Percentiles rank a stretch among this genome's conserved stretches.
Evolutionary conservation across 129 eudicot species (phyloP).

Genomic region (Pseudognaphalium luteoalbum): DNA sequence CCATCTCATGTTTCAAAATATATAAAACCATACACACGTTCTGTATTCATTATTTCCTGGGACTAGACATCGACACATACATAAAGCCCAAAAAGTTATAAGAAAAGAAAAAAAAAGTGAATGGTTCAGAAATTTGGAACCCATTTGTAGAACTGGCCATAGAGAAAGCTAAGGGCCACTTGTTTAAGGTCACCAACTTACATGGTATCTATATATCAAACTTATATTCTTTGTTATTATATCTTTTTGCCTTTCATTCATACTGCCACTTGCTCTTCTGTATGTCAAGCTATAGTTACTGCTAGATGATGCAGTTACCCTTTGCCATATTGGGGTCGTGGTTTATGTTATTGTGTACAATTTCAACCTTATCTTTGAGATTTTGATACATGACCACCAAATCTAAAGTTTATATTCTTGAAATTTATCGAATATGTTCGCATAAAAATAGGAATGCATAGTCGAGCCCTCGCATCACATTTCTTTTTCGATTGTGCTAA

Average conservation of each 20-base stretch:
- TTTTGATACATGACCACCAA: slow-evolving; percentile 18
- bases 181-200: not conserved
- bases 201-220: not conserved
- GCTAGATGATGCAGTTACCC: not conserved
- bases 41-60: slow-evolving; percentile 16
- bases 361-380: slow-evolving; percentile 4
- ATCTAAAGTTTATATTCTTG: slow-evolving; percentile 19
- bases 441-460: slow-evolving; percentile 25
- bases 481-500: slow-evolving; percentile 20
- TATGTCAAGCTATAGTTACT: slow-evolving; percentile 14
- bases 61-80: slow-evolving; percentile 20
- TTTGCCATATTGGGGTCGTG: not conserved
- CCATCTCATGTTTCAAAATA: slow-evolving; percentile 17
- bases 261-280: not conserved
- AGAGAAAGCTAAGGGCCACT: not conserved
- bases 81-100: not conserved
- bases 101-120: not conserved
- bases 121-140: not conserved
- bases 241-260: not conserved
- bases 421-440: not conserved
- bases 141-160: slow-evolving; percentile 9
- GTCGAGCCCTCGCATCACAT: slow-evolving; percentile 37
- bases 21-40: slow-evolving; percentile 32
- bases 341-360: not conserved
- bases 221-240: not conserved